Conservation (phyloP, 2,329 filamentous ascomycete genomes). For the Fusarium sororula region DNA sequence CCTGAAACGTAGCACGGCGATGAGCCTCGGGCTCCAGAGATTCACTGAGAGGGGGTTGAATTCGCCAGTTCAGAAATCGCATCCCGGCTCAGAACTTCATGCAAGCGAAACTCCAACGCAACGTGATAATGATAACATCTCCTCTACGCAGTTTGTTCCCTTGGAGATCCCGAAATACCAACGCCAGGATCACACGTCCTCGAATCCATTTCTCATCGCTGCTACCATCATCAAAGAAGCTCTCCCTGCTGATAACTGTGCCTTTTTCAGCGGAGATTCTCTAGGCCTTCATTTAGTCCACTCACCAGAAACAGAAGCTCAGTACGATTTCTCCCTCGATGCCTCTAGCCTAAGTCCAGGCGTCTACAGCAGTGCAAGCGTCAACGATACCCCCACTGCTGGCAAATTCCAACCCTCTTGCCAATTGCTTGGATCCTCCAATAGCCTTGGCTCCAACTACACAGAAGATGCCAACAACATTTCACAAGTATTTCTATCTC, state of each 20-base stretch:
- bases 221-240: background rate
- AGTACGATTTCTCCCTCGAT: background rate
- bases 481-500: background rate
- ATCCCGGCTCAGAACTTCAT: fast-evolving
- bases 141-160: fast-evolving
- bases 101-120: too few species aligned
- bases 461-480: background rate
- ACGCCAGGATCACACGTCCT: background rate
- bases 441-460: background rate
- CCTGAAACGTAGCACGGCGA: background rate
- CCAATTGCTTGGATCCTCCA: background rate
- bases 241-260: background rate
- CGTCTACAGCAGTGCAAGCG: background rate
- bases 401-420: background rate
- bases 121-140: background rate
- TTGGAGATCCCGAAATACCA: background rate
- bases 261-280: background rate
- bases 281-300: background rate
- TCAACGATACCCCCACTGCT: background rate
- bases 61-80: background rate
- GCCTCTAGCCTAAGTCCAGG: background rate
- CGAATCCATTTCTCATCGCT: background rate
- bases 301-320: background rate
- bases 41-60: background rate
- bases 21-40: background rate